Base-by-base conservation (phyloP, 768 basidiomycete genomes). In the Strobilomyces echinocephalus region DNA sequence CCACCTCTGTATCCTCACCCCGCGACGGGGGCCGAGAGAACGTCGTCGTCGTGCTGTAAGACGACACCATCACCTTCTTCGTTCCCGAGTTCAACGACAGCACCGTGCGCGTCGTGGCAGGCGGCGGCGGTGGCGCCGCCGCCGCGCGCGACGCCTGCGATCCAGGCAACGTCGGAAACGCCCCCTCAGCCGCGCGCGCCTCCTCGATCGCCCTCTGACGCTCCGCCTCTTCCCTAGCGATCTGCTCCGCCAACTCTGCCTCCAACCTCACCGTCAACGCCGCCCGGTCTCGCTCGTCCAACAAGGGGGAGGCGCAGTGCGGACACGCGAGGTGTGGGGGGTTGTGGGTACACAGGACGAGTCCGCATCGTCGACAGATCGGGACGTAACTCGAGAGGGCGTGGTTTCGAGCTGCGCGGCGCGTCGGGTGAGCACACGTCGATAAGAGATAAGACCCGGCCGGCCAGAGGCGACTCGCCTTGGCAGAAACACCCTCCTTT, bases 401-500 rank as follows among this genome's bases (percentile, higher is more conserved):
- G 52, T 88, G 86, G 20, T 71, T 68, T 44, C 82, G 72, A 3
- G 85, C 86, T 87, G 59, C 24, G 46, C 20, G 46, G 9, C 15
- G 45, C 26, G 28, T n/a, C n/a, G n/a, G 50, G 33, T 28, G 11
- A 15, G 36, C n/a, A 44, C n/a, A 44, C 9, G 45, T 28, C 16
- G 35, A 15, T 24, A 24, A 2, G n/a, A n/a, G n/a, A n/a, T n/a
- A n/a, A 24, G 24, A 24, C 24, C 24, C 15, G 18, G 24, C 15
- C 7, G 34, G 8, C 2, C 16, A 14, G n/a, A 28, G 16, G 8
- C 24, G 14, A 52, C 69, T 31, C 49, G 82, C 85, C 84, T 72
- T 81, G 79, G 59, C 86, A 88, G 61, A 85, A 88, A 61, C 86
- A 88, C 0, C 85, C 84, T 5, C 82, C 80, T 38, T 77, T 79